Evolutionary conservation across 495 filamentous ascomycete species (phyloP).

Genomic region (Neurospora cerealis): DNA sequence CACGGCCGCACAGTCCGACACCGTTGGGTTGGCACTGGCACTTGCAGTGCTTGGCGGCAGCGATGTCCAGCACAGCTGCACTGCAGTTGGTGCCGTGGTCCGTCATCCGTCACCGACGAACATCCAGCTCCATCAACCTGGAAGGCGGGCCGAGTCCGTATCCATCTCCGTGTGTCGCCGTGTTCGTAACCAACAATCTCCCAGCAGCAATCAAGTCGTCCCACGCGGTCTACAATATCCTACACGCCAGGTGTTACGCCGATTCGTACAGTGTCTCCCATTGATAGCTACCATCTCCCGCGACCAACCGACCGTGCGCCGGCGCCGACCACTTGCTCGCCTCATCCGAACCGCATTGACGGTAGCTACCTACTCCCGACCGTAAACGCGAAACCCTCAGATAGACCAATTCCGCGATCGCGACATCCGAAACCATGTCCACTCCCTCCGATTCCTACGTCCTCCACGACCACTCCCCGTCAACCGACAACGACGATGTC

Average conservation of each 20-base stretch:
- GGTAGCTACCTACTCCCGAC: neutral
- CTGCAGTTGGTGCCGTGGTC: neutral
- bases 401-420: neutral
- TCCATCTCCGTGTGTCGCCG: neutral
- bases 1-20: neutral
- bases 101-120: neutral
- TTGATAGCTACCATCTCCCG: neutral
- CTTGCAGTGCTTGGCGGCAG: neutral
- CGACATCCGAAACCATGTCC: slow-evolving; percentile 8
- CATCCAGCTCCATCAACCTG: neutral
- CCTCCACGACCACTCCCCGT: slow-evolving; percentile 28
- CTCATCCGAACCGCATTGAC: neutral
- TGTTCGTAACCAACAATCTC: neutral
- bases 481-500: slow-evolving; percentile 50
- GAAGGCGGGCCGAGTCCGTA: neutral
- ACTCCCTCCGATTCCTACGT: slow-evolving; percentile 32
- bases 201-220: neutral
- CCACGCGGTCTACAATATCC: neutral
- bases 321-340: neutral
- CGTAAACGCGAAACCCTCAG: neutral
- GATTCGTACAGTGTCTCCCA: neutral
- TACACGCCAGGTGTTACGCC: neutral
- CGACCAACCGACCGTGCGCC: neutral
- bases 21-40: neutral
- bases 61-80: neutral